Base-by-base conservation (phyloP, 306 rosid species). In the Alnus glutinosa region DNA sequence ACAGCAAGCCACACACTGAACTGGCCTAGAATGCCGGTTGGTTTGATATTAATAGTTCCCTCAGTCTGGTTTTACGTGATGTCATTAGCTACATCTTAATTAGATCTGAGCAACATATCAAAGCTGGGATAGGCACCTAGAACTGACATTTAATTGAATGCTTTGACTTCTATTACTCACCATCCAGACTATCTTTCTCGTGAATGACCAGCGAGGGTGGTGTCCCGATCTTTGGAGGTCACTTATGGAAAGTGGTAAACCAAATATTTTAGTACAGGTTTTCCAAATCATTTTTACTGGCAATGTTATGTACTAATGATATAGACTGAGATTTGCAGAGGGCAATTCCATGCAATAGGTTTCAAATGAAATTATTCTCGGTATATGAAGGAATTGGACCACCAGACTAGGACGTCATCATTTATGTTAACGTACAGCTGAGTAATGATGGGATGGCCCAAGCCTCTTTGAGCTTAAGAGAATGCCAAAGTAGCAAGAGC, bases 91-190 rank as follows among this genome's bases (percentile, higher is more conserved):
- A 64, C n/a, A 64, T 64, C 10, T 36, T 6, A 37, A 64, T 36
- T 64, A 14, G 70, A 64, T 64, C 46, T 64, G 34, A 15, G 70
- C 70, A 64, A 64, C 70, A 37, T 36, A 34, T 64, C 70, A 14
- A 64, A 28, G 66, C 66, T 59, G 66, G 66, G 66, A 13, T 59
- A 59, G 37, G 13, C 1, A 11, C 37, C 66, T 59, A 59, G 66
- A 59, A 9, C 28, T 42, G 46, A 42, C 46, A 8, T 42, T 42
- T 42, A 42, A 42, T 42, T 59, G 66, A 59, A 59, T 23, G 36
- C 32, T 28, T 59, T 59, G 37, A 59, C 37, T 59, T 28, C 9
- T 49, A 49, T 49, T 59, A 4, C 66, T 59, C 7, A 58, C 64
- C 7, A 14, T 14, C 47, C 23, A 64, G 19, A 36, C 13, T 64